Evolutionary conservation across 371 early-diverging fungal species (phyloP).

Genomic region (Lichtheimia corymbifera): DNA sequence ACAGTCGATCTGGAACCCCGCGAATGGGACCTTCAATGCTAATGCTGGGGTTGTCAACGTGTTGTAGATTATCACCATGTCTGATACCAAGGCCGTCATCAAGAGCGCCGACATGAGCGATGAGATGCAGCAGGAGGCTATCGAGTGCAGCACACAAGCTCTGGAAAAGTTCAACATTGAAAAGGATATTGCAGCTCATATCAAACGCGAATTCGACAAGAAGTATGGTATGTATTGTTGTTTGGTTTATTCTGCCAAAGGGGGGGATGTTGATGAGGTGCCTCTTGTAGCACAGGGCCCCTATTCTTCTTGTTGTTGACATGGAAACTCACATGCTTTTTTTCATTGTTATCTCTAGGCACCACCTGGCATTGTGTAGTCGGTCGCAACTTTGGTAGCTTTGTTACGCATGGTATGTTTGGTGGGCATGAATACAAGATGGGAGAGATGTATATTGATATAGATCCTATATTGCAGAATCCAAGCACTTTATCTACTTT

Average conservation of each 20-base stretch:
- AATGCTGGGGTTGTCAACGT: too few species aligned
- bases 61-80: conserved; percentile 21
- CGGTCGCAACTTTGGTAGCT: conserved; percentile 97
- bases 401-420: conserved; percentile 91
- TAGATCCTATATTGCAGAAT: conserved; percentile 52
- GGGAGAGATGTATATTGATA: neutral
- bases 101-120: conserved; percentile 98
- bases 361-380: conserved; percentile 98
- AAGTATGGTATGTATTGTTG: conserved; percentile 71
- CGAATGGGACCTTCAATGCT: too few species aligned
- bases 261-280: too few species aligned
- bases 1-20: too few species aligned
- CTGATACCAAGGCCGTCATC: conserved; percentile 85
- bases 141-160: conserved; percentile 90
- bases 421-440: neutral
- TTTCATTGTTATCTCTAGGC: conserved; percentile 35
- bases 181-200: conserved; percentile 96
- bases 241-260: too few species aligned
- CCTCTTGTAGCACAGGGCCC: neutral
- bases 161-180: conserved; percentile 93
- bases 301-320: neutral
- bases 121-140: conserved; percentile 94
- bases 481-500: conserved; percentile 97
- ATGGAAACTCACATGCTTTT: neutral
- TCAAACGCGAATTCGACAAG: conserved; percentile 98